Evolutionary conservation across 805 yeast genomes (phyloP).

Genomic region (Candida cerambycidarum): DNA sequence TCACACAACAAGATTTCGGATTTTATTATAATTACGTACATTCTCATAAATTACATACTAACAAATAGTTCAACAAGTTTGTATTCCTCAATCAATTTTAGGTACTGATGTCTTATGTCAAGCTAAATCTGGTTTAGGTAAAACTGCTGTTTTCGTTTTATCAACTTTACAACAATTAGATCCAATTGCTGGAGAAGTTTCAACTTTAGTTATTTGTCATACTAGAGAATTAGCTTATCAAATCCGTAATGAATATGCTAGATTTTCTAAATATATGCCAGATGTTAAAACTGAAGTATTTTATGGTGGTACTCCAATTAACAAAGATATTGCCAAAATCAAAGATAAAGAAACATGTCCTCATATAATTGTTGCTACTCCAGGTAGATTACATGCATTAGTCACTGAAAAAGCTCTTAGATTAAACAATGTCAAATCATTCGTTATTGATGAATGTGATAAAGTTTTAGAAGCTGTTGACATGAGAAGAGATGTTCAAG

Average conservation of each 20-base stretch:
- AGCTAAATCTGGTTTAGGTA: conserved; percentile 99
- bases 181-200: conserved; percentile 95
- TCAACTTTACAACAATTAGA: conserved; percentile 96
- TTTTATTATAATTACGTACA: too few relatives aligned
- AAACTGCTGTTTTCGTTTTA: conserved; percentile 95
- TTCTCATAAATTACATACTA: conserved; percentile 1
- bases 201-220: conserved; percentile 93
- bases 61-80: conserved; percentile 85
- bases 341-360: conserved; percentile 93
- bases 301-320: conserved; percentile 91
- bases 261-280: conserved; percentile 98
- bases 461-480: conserved; percentile 88
- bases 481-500: conserved; percentile 99
- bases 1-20: too few relatives aligned
- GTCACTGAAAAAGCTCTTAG: conserved; percentile 89
- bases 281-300: conserved; percentile 95
- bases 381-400: conserved; percentile 94
- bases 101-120: conserved; percentile 98
- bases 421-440: conserved; percentile 85
- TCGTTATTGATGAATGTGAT: conserved; percentile 98
- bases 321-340: conserved; percentile 81
- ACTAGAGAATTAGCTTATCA: conserved; percentile 99
- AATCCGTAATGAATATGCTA: conserved; percentile 93
- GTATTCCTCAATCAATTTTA: conserved; percentile 96
- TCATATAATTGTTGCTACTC: conserved; percentile 96